Base-by-base conservation (phyloP, 192 early-diverging fungal species). In the Coemansia interrupta region DNA sequence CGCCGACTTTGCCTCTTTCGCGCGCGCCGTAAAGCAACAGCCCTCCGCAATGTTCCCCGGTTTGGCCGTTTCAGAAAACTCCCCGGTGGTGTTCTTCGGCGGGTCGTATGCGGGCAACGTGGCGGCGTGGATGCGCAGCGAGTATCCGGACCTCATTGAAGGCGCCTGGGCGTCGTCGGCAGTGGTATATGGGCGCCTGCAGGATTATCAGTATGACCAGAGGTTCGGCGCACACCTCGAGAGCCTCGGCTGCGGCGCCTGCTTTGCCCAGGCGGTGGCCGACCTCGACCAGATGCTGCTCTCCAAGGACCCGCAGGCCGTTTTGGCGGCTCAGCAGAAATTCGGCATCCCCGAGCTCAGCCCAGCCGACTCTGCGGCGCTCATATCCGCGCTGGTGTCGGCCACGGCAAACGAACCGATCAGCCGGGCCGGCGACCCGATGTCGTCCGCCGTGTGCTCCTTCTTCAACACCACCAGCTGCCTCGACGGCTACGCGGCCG, bases 101-200 rank as follows among this genome's bases (percentile, higher is more conserved):
- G 88, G 87, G 46, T 87, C 85, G 4, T 91, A 91, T 62, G 70
- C 82, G 7, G 90, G 86, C 4, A 83, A 81, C 49, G 17, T 91
- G 4, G 85, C 90, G 13, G 87, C 88, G 0, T 91, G 88, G 88
- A 83, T 86, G 66, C 80, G 86, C 23, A 63, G 77, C 20, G 70
- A 77, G 57, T 85, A 85, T 54, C 86, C 84, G 1, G 66, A 83
- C 8, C 61, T 88, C 4, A 76, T 89, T 23, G 80, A 76, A 57
- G 89, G 84, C 2, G 83, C 85, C 11, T 84, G 84, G 58, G 73
- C 85, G 1, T 87, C 86, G 5, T 91, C 88, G 11, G 88, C 83
- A 19, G 83, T 87, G n/a, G 61, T 91, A 13, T 70, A 82, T 10
- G 80, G 83, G n/a, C 73, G 73, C 15, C 58, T 78, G 15, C 73